These are phyloP conservation scores for Penicillium arizonense DNA, from an alignment of 495 filamentous ascomycete species.

Conservation along the genomic window DNA sequence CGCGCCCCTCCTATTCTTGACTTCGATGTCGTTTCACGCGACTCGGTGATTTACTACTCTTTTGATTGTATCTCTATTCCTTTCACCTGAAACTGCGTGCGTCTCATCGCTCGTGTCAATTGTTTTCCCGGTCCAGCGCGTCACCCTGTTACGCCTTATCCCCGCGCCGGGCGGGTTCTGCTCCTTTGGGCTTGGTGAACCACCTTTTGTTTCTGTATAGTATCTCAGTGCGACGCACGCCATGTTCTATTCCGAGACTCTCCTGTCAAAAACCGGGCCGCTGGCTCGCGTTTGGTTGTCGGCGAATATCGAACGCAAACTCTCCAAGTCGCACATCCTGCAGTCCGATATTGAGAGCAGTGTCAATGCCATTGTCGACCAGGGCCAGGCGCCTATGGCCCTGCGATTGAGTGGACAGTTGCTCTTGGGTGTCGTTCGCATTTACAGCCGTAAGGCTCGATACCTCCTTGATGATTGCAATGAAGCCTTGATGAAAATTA, in stretches of 20 bases:
- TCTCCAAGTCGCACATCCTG: conserved; percentile 90
- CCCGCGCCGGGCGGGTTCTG: conserved; percentile 40
- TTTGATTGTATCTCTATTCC: conserved; percentile 1
- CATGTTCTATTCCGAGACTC: conserved; percentile 98
- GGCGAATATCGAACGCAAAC: conserved; percentile 94
- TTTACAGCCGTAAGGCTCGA: conserved; percentile 94
- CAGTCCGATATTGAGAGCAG: conserved; percentile 91
- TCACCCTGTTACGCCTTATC: conserved; percentile 36
- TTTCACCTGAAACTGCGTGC: conserved; percentile 7
- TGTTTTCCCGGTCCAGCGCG: conserved; percentile 41
- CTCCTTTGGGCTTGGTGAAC: conserved; percentile 13
- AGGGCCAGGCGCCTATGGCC: conserved; percentile 92
- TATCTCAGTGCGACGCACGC: conserved; percentile 23
- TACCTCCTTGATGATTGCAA: conserved; percentile 97
- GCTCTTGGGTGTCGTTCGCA: conserved; percentile 90
- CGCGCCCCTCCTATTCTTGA: conserved; percentile 6
- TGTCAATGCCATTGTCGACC: conserved; percentile 89
- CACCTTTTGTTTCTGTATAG: conserved; percentile 8
- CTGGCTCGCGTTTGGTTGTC: conserved; percentile 97
- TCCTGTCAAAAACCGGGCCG: conserved; percentile 94
- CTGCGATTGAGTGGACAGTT: conserved; percentile 91
- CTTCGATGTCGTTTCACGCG: conserved; percentile 18
- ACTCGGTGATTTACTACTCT: conserved; percentile 2
- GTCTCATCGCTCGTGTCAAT: conserved; percentile 25
- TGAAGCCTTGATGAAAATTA: conserved; percentile 94